These are phyloP conservation scores for Melaleuca alternifolia DNA, from an alignment of 345 rosid species.

Conservation along the genomic window DNA sequence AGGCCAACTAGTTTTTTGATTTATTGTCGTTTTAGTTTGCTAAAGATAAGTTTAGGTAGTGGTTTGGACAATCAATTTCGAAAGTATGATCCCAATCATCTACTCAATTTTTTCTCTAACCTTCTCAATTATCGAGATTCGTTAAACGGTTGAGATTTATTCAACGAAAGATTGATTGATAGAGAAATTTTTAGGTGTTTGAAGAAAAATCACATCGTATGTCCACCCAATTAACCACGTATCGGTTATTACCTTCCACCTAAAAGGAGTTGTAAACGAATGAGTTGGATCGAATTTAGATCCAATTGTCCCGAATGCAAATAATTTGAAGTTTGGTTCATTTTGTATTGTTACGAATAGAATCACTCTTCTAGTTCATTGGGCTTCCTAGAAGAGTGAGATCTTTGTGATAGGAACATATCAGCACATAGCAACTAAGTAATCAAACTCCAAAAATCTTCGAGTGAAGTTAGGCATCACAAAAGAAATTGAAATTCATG, in stretches of 20 bases:
- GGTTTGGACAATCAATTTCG: background rate
- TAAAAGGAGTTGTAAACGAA: background rate
- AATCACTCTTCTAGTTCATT: background rate
- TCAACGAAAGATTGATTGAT: background rate
- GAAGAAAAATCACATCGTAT: background rate
- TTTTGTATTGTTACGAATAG: background rate
- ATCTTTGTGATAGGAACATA: background rate
- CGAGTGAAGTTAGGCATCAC: background rate
- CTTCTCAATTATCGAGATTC: background rate
- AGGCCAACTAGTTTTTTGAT: background rate
- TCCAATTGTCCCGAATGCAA: background rate
- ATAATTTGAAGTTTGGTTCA: background rate
- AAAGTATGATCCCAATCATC: background rate
- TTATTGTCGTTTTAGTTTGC: no score
- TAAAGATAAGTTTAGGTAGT: background rate
- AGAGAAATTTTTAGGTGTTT: no score
- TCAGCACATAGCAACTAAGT: background rate
- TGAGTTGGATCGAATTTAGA: background rate
- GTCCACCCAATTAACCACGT: background rate
- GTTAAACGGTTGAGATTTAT: background rate
- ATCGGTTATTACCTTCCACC: background rate
- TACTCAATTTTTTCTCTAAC: background rate
- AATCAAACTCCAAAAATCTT: background rate
- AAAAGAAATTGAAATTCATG: slow-evolving; percentile 30
- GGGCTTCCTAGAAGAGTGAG: background rate